Conservation (phyloP, 129 eudicot species). For the Flaveria brownii region DNA sequence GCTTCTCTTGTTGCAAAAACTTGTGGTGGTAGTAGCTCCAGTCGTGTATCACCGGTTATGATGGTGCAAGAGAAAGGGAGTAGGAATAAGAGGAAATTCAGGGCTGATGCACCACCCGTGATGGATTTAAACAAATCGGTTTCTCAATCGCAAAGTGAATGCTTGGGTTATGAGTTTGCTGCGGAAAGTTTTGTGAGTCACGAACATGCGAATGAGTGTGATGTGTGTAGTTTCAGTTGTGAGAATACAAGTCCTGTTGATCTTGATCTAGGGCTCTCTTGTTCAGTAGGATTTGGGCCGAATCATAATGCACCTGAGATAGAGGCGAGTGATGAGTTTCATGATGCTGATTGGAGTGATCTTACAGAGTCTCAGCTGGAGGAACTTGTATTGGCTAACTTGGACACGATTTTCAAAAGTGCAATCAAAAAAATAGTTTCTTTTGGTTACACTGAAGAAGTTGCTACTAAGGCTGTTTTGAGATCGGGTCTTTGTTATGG, state of each 20-base stretch:
- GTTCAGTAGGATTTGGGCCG: slow-evolving; percentile 49
- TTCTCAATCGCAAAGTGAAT: slow-evolving; percentile 47
- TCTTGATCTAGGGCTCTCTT: slow-evolving; percentile 80
- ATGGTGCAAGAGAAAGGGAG: slow-evolving; percentile 77
- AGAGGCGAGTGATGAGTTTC: slow-evolving; percentile 48
- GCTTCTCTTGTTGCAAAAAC: slow-evolving; percentile 78
- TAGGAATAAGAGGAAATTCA: slow-evolving; percentile 90
- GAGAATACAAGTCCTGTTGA: slow-evolving; percentile 60
- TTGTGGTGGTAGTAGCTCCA: slow-evolving; percentile 43
- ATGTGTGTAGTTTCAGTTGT: slow-evolving; percentile 54
- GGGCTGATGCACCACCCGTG: slow-evolving; percentile 76
- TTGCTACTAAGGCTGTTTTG: slow-evolving; percentile 72
- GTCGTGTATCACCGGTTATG: slow-evolving; percentile 47
- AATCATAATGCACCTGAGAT: slow-evolving; percentile 43
- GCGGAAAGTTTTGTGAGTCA: slow-evolving; percentile 71
- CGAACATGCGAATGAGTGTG: slow-evolving; percentile 53
- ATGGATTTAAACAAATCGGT: slow-evolving; percentile 48
- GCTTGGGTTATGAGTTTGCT: slow-evolving; percentile 65
- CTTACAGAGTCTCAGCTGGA: slow-evolving; percentile 84
- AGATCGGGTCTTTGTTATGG: slow-evolving; percentile 96
- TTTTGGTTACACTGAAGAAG: slow-evolving; percentile 73
- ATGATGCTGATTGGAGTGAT: slow-evolving; percentile 95
- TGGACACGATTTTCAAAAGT: slow-evolving; percentile 76
- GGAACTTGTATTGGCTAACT: slow-evolving; percentile 76
- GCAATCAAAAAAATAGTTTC: slow-evolving; percentile 83